These are phyloP conservation scores for Kalanchoe fedtschenkoi DNA, from an alignment of 164 flowering plant genomes.

Conservation along the genomic window DNA sequence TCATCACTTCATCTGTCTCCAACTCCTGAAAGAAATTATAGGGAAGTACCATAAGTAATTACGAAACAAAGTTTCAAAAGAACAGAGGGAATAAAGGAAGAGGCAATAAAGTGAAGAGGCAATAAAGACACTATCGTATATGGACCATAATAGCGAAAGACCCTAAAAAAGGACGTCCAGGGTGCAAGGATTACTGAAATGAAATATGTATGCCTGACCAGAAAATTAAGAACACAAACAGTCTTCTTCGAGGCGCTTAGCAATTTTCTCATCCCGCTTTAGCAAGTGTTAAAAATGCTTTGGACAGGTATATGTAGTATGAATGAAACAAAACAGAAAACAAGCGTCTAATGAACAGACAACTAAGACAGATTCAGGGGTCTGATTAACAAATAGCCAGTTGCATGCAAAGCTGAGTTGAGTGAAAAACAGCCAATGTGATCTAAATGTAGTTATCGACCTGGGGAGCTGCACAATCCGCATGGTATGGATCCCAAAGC, in stretches of 20 bases:
- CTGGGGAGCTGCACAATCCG: conserved; percentile 98
- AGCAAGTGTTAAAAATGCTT: not conserved
- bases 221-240: not conserved
- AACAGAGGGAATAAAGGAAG: not conserved
- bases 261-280: too few relatives aligned
- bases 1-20: conserved; percentile 49
- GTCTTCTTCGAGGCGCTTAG: not conserved
- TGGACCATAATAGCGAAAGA: not conserved
- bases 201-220: not conserved
- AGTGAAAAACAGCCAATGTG: not conserved
- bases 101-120: not conserved
- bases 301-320: not conserved
- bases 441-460: conserved; percentile 18
- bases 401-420: not conserved
- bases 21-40: conserved; percentile 42
- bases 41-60: too few relatives aligned
- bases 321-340: not conserved
- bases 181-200: too few relatives aligned
- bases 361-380: not conserved
- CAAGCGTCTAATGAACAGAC: not conserved
- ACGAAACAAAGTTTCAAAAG: not conserved
- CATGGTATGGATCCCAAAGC: conserved; percentile 78
- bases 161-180: not conserved
- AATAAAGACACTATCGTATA: not conserved
- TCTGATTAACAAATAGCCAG: not conserved